Evolutionary conservation across 345 rosid genomes (phyloP).

Genomic region (Rhizophora apiculata): DNA sequence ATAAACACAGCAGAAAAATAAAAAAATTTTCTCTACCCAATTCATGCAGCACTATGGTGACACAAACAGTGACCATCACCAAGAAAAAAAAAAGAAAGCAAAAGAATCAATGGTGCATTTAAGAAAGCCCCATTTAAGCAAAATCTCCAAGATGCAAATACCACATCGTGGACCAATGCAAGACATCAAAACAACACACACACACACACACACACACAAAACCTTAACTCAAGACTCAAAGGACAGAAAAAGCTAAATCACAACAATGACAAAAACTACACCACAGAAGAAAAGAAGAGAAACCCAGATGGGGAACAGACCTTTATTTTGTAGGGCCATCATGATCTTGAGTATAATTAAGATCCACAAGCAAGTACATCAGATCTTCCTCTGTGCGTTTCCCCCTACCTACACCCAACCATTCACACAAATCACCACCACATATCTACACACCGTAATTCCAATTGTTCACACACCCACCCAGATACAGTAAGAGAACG

Average conservation of each 20-base stretch:
- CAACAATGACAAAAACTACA: not conserved
- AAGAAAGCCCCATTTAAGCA: not conserved
- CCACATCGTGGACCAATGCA: not conserved
- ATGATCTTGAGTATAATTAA: conserved; percentile 40
- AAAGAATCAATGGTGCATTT: not conserved
- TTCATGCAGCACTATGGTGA: not conserved
- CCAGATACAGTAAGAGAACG: not conserved
- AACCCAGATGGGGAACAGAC: conserved; percentile 15
- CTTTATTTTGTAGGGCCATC: conserved; percentile 66
- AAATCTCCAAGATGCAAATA: not conserved
- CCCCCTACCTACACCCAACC: conserved; percentile 37
- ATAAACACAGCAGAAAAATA: too few relatives aligned
- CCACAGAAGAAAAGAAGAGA: not conserved
- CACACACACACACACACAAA: not conserved
- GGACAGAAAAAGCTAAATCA: not conserved
- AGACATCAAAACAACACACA: not conserved
- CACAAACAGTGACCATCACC: conserved; percentile 5
- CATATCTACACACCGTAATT: too few relatives aligned
- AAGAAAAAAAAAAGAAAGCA: too few relatives aligned
- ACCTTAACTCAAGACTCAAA: not conserved
- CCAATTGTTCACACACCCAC: not conserved
- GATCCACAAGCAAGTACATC: conserved; percentile 58
- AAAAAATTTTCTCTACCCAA: too few relatives aligned
- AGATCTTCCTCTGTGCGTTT: conserved; percentile 44
- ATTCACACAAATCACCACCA: not conserved